These are phyloP conservation scores for Trichothecium roseum DNA, from an alignment of 2,329 filamentous ascomycete species.

Conservation along the genomic window DNA sequence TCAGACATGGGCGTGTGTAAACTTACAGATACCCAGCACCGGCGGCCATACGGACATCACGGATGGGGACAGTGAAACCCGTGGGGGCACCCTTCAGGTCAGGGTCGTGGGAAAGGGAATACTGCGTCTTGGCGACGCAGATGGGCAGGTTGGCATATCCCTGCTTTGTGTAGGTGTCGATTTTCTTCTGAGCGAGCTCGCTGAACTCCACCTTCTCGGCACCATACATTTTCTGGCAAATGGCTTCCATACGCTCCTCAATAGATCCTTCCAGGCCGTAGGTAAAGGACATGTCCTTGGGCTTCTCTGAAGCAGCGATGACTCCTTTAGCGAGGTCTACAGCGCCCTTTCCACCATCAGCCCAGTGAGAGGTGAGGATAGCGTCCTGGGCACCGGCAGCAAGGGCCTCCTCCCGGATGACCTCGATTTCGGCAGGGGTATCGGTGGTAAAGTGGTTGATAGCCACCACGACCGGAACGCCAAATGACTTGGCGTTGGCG, in stretches of 20 bases:
- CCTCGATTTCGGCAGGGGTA: slow-evolving; percentile 81
- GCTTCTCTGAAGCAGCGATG: slow-evolving; percentile 70
- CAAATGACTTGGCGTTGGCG: slow-evolving; percentile 76
- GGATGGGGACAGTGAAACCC: slow-evolving; percentile 88
- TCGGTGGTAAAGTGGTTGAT: slow-evolving; percentile 97
- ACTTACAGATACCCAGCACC: slow-evolving; percentile 84
- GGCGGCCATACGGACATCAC: slow-evolving; percentile 87
- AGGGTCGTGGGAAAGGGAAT: slow-evolving; percentile 88
- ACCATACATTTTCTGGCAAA: slow-evolving; percentile 90
- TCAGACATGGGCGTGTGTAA: slow-evolving; percentile 1
- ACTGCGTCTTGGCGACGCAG: slow-evolving; percentile 97
- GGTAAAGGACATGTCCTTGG: slow-evolving; percentile 79
- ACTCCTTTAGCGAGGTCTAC: slow-evolving; percentile 82
- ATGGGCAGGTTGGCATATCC: slow-evolving; percentile 90
- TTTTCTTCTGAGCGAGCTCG: slow-evolving; percentile 89
- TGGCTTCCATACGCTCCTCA: slow-evolving; percentile 81
- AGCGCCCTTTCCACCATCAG: slow-evolving; percentile 84
- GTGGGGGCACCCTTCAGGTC: slow-evolving; percentile 89
- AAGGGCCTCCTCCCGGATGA: slow-evolving; percentile 83
- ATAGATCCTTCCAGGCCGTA: slow-evolving; percentile 73
- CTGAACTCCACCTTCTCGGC: slow-evolving; percentile 84
- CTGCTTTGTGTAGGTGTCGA: slow-evolving; percentile 87
- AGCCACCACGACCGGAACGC: slow-evolving; percentile 87
- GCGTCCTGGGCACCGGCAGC: slow-evolving; percentile 90
- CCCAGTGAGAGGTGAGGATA: slow-evolving; percentile 92